Evolutionary conservation across 2,329 filamentous ascomycete species (phyloP).

Genomic region (Amauroascus verrucosus): DNA sequence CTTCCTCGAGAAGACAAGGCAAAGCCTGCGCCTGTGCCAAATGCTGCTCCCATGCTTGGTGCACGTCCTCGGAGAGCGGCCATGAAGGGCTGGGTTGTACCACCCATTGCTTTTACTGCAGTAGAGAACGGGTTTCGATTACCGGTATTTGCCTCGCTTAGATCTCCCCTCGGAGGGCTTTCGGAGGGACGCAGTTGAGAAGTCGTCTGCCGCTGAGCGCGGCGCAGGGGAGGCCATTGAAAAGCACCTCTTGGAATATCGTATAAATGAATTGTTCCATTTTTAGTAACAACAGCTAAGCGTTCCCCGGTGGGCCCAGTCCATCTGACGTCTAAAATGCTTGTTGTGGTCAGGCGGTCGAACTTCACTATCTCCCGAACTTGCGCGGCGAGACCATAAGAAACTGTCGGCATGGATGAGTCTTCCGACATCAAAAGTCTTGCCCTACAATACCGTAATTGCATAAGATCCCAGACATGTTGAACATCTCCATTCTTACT

Average conservation of each 20-base stretch:
- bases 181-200: slow-evolving; percentile 20
- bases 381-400: slow-evolving; percentile 19
- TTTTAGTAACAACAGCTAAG: slow-evolving; percentile 80
- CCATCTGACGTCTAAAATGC: slow-evolving; percentile 86
- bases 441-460: slow-evolving; percentile 35
- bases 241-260: slow-evolving; percentile 75
- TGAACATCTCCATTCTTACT: slow-evolving; percentile 42
- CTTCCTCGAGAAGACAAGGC: slow-evolving; percentile 39
- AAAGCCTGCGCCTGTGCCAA: slow-evolving; percentile 36
- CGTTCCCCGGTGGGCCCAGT: slow-evolving; percentile 69
- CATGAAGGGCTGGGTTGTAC: slow-evolving; percentile 50
- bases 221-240: slow-evolving; percentile 66
- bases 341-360: slow-evolving; percentile 80
- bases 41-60: slow-evolving; percentile 37
- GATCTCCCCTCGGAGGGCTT: slow-evolving; percentile 36
- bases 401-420: slow-evolving; percentile 21
- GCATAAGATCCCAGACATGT: slow-evolving; percentile 43
- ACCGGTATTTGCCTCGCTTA: slow-evolving; percentile 34
- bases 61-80: slow-evolving; percentile 52
- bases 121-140: slow-evolving; percentile 53
- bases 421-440: slow-evolving; percentile 32
- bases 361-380: slow-evolving; percentile 83
- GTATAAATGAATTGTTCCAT: slow-evolving; percentile 88
- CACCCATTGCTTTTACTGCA: slow-evolving; percentile 60
- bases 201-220: slow-evolving; percentile 35